Evolutionary conservation across 768 basidiomycete genomes (phyloP).

Genomic region (Coprinopsis strossmayeri): DNA sequence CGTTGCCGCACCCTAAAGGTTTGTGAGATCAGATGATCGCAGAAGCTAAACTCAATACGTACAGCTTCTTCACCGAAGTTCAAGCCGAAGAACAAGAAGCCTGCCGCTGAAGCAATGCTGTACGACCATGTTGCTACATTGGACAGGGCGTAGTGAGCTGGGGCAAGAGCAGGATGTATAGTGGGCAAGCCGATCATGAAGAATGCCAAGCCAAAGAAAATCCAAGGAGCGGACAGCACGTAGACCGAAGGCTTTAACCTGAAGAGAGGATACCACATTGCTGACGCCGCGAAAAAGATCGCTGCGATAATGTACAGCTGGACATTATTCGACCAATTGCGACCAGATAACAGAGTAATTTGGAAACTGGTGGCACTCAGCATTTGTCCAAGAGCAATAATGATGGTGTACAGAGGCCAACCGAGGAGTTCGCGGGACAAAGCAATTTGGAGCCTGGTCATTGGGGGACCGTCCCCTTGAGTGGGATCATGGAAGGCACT

Average conservation of each 20-base stretch:
- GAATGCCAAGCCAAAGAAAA: slow-evolving; percentile 89
- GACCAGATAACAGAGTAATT: slow-evolving; percentile 83
- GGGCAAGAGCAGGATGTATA: slow-evolving; percentile 48
- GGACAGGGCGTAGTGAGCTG: slow-evolving; percentile 60
- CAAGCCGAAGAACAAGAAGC: slow-evolving; percentile 90
- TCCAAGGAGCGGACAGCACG: slow-evolving; percentile 81
- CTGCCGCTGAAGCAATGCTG: slow-evolving; percentile 87
- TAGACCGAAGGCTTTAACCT: slow-evolving; percentile 83
- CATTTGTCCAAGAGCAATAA: slow-evolving; percentile 88
- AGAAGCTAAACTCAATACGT: slow-evolving; percentile 17
- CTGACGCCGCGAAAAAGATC: slow-evolving; percentile 80
- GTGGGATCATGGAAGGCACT: slow-evolving; percentile 40
- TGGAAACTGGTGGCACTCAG: slow-evolving; percentile 91
- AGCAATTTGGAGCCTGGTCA: slow-evolving; percentile 81
- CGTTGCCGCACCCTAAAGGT: slow-evolving; percentile 75
- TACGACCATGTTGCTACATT: slow-evolving; percentile 87
- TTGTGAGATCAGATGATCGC: slow-evolving; percentile 7
- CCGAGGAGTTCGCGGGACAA: slow-evolving; percentile 74
- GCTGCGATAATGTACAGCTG: slow-evolving; percentile 89
- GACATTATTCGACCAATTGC: slow-evolving; percentile 72
- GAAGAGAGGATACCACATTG: slow-evolving; percentile 89
- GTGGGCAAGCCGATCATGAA: slow-evolving; percentile 88
- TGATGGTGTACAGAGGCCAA: slow-evolving; percentile 90
- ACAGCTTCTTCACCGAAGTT: slow-evolving; percentile 98
- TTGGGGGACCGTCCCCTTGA: slow-evolving; percentile 58